phyloP scores from a whole-genome alignment of 495 filamentous ascomycete species.

The Aspergillus egyptiacus region DNA sequence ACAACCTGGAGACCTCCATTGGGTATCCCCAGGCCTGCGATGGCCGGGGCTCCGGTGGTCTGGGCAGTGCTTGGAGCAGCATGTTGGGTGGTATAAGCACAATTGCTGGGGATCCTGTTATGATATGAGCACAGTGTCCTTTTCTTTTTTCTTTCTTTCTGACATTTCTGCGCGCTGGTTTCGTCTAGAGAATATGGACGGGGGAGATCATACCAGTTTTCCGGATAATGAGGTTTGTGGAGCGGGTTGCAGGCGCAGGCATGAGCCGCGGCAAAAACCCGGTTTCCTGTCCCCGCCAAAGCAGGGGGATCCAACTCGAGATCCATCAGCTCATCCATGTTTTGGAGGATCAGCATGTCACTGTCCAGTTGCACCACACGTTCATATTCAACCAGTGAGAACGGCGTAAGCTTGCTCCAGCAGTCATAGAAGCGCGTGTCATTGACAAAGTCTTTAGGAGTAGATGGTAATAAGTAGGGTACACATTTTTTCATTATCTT shows the following conservation, averaged over 20 bases:
- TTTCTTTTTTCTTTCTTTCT: no score
- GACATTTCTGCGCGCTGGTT: no score
- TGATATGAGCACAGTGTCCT: no score
- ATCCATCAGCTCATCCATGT: constrained; percentile 87
- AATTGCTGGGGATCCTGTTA: constrained; percentile 60
- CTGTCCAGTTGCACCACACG: constrained; percentile 75
- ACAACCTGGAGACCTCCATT: constrained; percentile 75
- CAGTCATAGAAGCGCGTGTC: constrained; percentile 76
- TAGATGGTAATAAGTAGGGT: constrained; percentile 14
- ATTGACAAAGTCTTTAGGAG: constrained; percentile 26
- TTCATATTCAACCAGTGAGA: constrained; percentile 62
- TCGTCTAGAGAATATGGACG: not conserved
- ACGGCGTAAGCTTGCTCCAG: constrained; percentile 79
- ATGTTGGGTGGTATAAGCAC: constrained; percentile 72
- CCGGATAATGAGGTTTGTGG: constrained; percentile 65
- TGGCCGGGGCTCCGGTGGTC: constrained; percentile 43
- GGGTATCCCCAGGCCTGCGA: constrained; percentile 54
- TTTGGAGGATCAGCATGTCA: constrained; percentile 70
- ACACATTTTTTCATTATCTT: constrained; percentile 20
- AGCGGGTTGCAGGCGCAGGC: constrained; percentile 81
- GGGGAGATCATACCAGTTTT: constrained; percentile 49
- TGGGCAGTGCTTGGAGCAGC: constrained; percentile 54
- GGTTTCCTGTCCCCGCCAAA: constrained; percentile 3
- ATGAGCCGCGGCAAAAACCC: constrained; percentile 67
- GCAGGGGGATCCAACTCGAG: constrained; percentile 50